Evolutionary conservation across 2,329 filamentous ascomycete genomes (phyloP), one percentile per base, ranked within the genome.

Genomic region (Fusarium floridanum): DNA sequence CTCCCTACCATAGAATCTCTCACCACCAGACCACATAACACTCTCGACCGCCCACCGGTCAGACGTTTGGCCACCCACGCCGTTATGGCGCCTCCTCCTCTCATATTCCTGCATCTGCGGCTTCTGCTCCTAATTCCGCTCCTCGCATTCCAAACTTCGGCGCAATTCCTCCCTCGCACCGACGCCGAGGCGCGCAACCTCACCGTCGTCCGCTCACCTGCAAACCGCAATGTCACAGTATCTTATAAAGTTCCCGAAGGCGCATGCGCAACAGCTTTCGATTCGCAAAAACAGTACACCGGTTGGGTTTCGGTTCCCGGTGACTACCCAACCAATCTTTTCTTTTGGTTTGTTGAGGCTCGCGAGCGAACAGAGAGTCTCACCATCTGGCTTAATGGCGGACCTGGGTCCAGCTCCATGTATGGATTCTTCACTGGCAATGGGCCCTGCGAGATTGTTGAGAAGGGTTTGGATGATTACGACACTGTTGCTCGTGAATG

Each of bases 301-400:
- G 92, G 92, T 77, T 94, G 93, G 88, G 89, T 94, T 66, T 87
- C 83, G 63, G 82, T 94, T 6, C 90, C 91, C 6, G 91, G 86
- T 53, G 81, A 84, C 32, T 89, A 86, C 74, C 82, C 86, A 20
- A 87, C 87, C 50, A 89, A 87, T 73, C 75, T 87, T 5, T 88
- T 88, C 80, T 88, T 88, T 76, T 88, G 85, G 86, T 87, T 86
- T 69, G 84, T 88, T 56, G 84, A 83, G 60, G 85, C 84, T 17
- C 84, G 85, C 27, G 79, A 86, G 67, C 80, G 79, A 6, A 86
- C 85, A 5, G 81, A 85, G 14, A 80, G 80, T 61, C 78, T 87
- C 67, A 85, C 90, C 4, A 88, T 93, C 77, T 93, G 90, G 89
- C 85, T 93, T 73, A 92, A 92, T 80, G 91, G 91, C 61, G 91